Evolutionary conservation across 495 filamentous ascomycete genomes (phyloP), one percentile per base, ranked within the genome.

Genomic region (Lichina pygmaea): DNA sequence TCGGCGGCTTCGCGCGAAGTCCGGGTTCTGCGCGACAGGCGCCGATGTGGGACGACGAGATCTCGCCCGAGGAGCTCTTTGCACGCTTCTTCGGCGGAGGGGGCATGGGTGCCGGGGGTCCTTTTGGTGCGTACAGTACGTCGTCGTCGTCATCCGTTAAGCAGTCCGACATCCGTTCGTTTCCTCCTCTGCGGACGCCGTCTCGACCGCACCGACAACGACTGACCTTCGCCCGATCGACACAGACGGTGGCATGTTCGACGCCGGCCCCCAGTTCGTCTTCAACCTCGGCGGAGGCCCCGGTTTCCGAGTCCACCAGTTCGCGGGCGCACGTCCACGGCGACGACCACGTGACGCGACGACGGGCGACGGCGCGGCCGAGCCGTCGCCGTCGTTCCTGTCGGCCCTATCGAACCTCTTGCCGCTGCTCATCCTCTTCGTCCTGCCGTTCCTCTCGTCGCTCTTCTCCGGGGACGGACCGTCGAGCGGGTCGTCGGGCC

Each of bases 41-140:
- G 11, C 55, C 63, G 13, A 73, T 73, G 66, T 89, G 77, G 58
- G 83, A 85, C 17, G 81, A 84, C 36, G 89, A 95, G 55, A 89
- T 97, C 46, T 91, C 81, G 36, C 86, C 89, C 0, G 89, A 97
- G 62, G 89, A 97, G 54, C 66, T 95, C 61, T 95, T 97, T 62
- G 75, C 85, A 56, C 72, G 86, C 50, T 94, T 97, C 66, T 97
- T 97, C 63, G 75, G 77, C 15, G 78, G 75, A n/a, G 73, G 70
- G 24, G 78, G 75, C 43, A 48, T 49, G 47, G 66, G 66, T 17
- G 24, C 2, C 24, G 24, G 24, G 24, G 71, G 70, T 31, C 63
- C 64, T 45, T 75, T 75, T 49, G 75, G 72, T 16, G 69, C 70
- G 17, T 81, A 83, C 55, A 80, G 78, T 66, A 66, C 15, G 60